These are phyloP conservation scores for Kernera saxatilis DNA, from an alignment of 345 rosid species.

Conservation along the genomic window DNA sequence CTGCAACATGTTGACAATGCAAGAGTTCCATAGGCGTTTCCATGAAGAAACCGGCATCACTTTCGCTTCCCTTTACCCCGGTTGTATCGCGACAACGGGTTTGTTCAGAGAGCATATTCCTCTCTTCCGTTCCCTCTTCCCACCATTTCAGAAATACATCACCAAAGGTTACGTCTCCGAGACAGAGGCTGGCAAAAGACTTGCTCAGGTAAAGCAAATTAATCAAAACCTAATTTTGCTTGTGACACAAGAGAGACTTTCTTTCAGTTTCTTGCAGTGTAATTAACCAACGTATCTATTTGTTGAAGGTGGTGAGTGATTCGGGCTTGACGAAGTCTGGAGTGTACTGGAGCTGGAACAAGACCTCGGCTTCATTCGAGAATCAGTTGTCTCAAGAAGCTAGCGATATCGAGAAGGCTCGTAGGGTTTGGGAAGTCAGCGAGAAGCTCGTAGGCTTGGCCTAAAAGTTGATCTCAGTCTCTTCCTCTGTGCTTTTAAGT, in stretches of 20 bases:
- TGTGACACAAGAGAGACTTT: background rate
- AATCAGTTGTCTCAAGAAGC: constrained; percentile 90
- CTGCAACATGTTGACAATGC: constrained; percentile 96
- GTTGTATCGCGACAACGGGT: constrained; percentile 94
- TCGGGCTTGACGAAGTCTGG: constrained; percentile 88
- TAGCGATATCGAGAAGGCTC: constrained; percentile 70
- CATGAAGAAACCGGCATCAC: constrained; percentile 81
- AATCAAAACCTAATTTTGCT: background rate
- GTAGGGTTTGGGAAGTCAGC: constrained; percentile 77
- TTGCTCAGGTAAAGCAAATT: constrained; percentile 41
- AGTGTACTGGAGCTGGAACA: constrained; percentile 99
- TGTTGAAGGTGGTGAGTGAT: constrained; percentile 63
- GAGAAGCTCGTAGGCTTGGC: constrained; percentile 94
- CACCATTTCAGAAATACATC: constrained; percentile 95
- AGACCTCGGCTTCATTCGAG: constrained; percentile 77
- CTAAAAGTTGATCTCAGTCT: constrained; percentile 22
- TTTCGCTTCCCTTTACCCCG: constrained; percentile 86
- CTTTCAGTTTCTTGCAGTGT: background rate
- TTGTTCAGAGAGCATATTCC: constrained; percentile 96
- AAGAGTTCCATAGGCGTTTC: constrained; percentile 84
- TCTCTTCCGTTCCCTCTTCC: constrained; percentile 81
- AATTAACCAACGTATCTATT: background rate
- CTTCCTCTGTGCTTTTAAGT: background rate
- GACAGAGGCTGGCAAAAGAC: constrained; percentile 84
- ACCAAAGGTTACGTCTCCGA: constrained; percentile 94